Percentiles rank a stretch among this genome's conserved stretches.
Conservation (phyloP, 1,284 basidiomycete genomes). For the Coniophora puteana region DNA sequence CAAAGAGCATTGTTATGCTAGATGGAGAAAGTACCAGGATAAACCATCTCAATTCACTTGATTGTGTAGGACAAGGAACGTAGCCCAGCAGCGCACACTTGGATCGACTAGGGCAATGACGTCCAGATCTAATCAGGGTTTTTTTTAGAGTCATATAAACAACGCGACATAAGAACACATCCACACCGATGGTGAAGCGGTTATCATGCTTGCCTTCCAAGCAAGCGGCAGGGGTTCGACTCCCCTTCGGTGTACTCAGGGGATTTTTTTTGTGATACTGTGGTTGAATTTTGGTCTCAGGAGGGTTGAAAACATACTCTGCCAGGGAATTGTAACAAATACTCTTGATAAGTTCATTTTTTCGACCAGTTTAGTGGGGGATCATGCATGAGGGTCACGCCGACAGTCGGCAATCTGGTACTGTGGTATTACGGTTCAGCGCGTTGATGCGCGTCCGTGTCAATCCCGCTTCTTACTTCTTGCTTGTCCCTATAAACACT, state of each 20-base stretch:
- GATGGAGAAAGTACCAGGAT: too few relatives aligned
- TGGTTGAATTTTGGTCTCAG: background rate
- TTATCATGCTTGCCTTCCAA: slow-evolving; percentile 87
- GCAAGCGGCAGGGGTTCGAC: slow-evolving; percentile 82
- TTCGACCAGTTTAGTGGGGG: background rate
- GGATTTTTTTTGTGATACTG: slow-evolving; percentile 23
- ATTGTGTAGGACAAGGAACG: too few relatives aligned
- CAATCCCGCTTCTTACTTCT: too few relatives aligned
- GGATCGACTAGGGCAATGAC: too few relatives aligned
- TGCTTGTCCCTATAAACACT: too few relatives aligned
- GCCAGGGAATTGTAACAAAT: background rate
- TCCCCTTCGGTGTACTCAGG: slow-evolving; percentile 73
- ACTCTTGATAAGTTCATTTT: too few relatives aligned
- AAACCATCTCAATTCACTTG: too few relatives aligned
- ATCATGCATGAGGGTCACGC: background rate
- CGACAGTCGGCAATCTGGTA: background rate
- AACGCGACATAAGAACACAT: background rate
- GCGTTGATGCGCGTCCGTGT: too few relatives aligned
- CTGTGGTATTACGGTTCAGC: background rate
- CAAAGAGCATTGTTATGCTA: too few relatives aligned
- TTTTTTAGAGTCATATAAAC: background rate
- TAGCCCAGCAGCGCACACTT: too few relatives aligned
- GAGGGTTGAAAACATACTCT: background rate
- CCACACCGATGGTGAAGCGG: slow-evolving; percentile 76
- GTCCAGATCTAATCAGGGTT: background rate